These are phyloP conservation scores for Cystobasidiopsis lactophilus DNA, from an alignment of 768 basidiomycete species.

Conservation along the genomic window DNA sequence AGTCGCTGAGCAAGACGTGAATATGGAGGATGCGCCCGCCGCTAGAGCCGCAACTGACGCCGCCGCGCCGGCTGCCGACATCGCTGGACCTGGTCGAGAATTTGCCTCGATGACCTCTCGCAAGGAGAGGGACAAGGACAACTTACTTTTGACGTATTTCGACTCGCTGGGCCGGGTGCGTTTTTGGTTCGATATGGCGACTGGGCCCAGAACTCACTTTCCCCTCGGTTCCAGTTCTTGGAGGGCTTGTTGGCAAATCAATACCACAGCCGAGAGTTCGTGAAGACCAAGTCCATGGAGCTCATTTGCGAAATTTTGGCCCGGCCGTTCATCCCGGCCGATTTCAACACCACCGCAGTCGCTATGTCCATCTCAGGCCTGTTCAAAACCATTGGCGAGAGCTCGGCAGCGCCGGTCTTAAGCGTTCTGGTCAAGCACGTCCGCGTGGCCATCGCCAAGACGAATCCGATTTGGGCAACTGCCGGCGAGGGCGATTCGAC, in stretches of 20 bases:
- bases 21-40: slow-evolving; percentile 1
- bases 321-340: slow-evolving; percentile 68
- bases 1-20: too few relatives aligned
- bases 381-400: slow-evolving; percentile 70
- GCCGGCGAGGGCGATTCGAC: neutral
- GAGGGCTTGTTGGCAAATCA: slow-evolving; percentile 86
- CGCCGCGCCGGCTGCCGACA: too few relatives aligned
- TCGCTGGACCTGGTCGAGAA: too few relatives aligned
- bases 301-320: slow-evolving; percentile 53
- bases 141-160: slow-evolving; percentile 16
- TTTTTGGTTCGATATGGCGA: neutral
- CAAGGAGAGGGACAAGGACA: slow-evolving; percentile 11
- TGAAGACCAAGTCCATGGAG: slow-evolving; percentile 50
- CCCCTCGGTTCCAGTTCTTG: slow-evolving; percentile 39
- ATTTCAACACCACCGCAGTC: slow-evolving; percentile 61
- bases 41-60: neutral
- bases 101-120: too few relatives aligned
- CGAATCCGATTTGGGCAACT: slow-evolving; percentile 45
- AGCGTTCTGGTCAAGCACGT: slow-evolving; percentile 47
- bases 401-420: slow-evolving; percentile 54
- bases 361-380: slow-evolving; percentile 75
- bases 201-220: neutral
- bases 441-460: slow-evolving; percentile 43
- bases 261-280: slow-evolving; percentile 73
- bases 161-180: slow-evolving; percentile 41